A percentile compares a stretch with the other conserved stretches of the same genome.
Evolutionary conservation across 768 basidiomycete genomes (phyloP).

Genomic region (Boletus rufocinnamomeus): DNA sequence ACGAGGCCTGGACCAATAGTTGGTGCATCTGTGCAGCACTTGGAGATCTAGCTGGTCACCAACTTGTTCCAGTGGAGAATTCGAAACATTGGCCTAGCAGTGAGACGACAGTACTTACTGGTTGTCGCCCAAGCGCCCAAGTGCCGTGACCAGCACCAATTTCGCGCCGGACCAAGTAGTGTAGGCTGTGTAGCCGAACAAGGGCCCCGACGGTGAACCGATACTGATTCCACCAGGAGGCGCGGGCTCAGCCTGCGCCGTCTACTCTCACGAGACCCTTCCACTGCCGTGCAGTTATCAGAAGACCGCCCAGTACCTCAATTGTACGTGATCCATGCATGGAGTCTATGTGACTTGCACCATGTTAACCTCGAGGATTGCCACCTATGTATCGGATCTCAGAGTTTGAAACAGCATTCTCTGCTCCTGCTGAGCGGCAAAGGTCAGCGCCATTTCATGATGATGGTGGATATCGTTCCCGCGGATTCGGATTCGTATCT

Average conservation of each 20-base stretch:
- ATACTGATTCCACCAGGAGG: background rate
- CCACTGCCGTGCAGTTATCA: background rate
- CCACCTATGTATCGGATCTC: background rate
- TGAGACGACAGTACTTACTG: background rate
- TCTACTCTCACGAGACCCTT: conserved; percentile 13
- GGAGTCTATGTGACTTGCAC: background rate
- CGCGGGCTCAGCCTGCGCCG: background rate
- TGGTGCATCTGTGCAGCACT: background rate
- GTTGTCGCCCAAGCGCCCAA: conserved; percentile 2
- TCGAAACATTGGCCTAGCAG: background rate
- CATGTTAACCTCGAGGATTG: background rate
- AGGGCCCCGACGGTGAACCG: background rate
- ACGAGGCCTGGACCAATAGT: background rate
- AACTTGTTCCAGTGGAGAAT: background rate
- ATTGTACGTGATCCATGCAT: conserved; percentile 20
- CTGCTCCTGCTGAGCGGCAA: background rate
- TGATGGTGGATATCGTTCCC: conserved; percentile 3
- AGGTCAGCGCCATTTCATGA: background rate
- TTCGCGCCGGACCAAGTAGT: background rate
- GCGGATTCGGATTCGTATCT: conserved; percentile 15
- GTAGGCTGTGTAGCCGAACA: background rate
- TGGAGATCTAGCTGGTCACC: background rate
- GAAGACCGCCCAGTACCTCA: conserved; percentile 3
- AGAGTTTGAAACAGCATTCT: background rate
- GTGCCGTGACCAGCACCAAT: background rate